Evolutionary conservation across 2,329 filamentous ascomycete genomes (phyloP).

Genomic region (Conoideocrella luteorostrata): DNA sequence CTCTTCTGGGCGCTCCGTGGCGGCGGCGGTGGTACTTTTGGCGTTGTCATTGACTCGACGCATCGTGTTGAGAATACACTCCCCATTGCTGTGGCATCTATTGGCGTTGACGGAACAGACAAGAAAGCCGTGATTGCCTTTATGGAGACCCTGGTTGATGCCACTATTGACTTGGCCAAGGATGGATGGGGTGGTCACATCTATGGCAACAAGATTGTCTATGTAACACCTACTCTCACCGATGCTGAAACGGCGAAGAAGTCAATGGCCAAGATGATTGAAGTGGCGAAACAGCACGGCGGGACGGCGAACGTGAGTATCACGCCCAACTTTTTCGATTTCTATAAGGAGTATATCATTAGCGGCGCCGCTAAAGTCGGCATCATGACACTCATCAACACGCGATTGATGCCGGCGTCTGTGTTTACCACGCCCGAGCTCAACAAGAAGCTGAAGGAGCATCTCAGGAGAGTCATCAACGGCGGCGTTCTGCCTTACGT

Average conservation of each 20-base stretch:
- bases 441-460: constrained; percentile 3
- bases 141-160: constrained; percentile 12
- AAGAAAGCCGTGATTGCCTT: constrained; percentile 7
- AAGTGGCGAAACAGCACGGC: constrained; percentile 1
- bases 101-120: background rate
- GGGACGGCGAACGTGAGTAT: constrained; percentile 9
- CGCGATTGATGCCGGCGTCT: constrained; percentile 8
- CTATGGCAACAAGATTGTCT: constrained; percentile 12
- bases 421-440: constrained; percentile 6
- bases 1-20: constrained; percentile 45
- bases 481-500: constrained; percentile 10
- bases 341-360: constrained; percentile 12
- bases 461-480: constrained; percentile 9
- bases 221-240: constrained; percentile 7
- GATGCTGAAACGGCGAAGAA: background rate
- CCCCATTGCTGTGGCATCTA: constrained; percentile 5
- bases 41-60: constrained; percentile 35
- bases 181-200: constrained; percentile 16
- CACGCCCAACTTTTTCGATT: constrained; percentile 7
- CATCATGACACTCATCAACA: constrained; percentile 10
- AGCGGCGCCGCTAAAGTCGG: constrained; percentile 10
- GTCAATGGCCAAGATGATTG: constrained; percentile 7
- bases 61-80: constrained; percentile 6
- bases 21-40: constrained; percentile 36
- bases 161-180: constrained; percentile 11